Evolutionary conservation across 805 yeast genomes (phyloP), one percentile per base, ranked within the genome.

Genomic region (Candida germanica): DNA sequence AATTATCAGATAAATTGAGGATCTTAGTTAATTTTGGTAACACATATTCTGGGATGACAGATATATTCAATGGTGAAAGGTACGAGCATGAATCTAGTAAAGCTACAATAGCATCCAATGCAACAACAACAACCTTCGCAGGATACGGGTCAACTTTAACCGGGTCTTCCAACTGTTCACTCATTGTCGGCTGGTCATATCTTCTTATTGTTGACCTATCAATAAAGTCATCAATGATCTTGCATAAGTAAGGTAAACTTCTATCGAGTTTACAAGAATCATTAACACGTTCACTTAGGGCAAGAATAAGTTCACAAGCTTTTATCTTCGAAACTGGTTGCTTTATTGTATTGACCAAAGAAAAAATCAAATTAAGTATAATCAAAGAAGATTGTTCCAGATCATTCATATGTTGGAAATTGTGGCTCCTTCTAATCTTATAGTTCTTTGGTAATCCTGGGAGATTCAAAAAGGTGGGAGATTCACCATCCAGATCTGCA

Each of bases 181-280:
- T 22, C 8, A 32, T 12, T 6, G 19, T 31, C 10, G 16, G 16
- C 7, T 35, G 36, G 6, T 30, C 26, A 22, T 32, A 15, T 10
- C 36, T 29, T 18, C 31, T 30, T n/a, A 27, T 13, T 12, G 19
- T 16, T 12, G 27, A 17, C 21, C 34, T 31, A 8, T 25, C 35
- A 3, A 57, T 47, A 31, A 50, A 62, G 29, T 87, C 95, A 34
- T 84, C 87, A 10, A 89, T 56, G 35, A 87, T 65, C n/a, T 77
- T 63, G 15, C 86, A 73, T 16, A 93, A 56, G 52, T 83, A 87
- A 0, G 98, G 98, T 16, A 93, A 57, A 21, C 87, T 78, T 29
- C 97, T 61, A 55, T 93, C 97, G 26, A 93, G 64, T 53, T 88
- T 91, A 11, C 80, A 80, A 38, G 85, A 95, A 53, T 93, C 98